Base-by-base conservation (phyloP, 192 early-diverging fungal genomes). In the Lunasporangiospora selenospora region DNA sequence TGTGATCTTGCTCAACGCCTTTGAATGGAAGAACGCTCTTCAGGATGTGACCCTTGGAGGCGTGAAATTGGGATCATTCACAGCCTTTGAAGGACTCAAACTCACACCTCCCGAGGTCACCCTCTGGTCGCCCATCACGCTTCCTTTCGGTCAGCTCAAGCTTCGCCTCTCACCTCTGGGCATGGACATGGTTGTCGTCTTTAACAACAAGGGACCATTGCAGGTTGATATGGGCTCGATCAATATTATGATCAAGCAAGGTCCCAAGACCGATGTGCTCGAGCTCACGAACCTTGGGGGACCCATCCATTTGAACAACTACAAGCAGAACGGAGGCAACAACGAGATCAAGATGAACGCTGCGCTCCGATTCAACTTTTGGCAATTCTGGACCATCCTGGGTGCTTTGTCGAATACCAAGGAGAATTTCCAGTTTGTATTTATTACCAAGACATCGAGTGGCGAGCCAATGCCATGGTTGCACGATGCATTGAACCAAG, bases 341-440 rank as follows among this genome's bases (percentile, higher is more conserved):
- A 60, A 59, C 27, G 7, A 26, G 4, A 18, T 67, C 21, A 9
- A 48, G 2, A 38, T 67, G 56, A 67, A 59, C n/a, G 56, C 56
- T 0, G 34, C 65, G 7, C 18, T 67, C n/a, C 58, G 59, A 19
- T 67, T 59, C 65, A 67, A 39, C 36, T 53, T 67, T 50, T 30
- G 58, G 19, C 37, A 67, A 57, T 53, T 59, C 49, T 46, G 51
- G 19, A 31, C 49, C 11, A 59, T 67, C 42, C 30, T 59, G n/a
- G 26, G 42, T 0, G 31, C 39, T 2, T 30, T 67, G 15, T 21
- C 47, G 48, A 59, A 67, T 49, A 45, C 53, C 0, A 24, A 13
- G 15, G n/a, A 42, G 12, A 67, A 67, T 48, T 58, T 58, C 55
- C 45, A 58, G 53, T 67, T 52, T 45, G 55, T 67, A 5, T 67